phyloP scores from a whole-genome alignment of 2,329 filamentous ascomycete species.

The Blastomyces gilchristii region DNA sequence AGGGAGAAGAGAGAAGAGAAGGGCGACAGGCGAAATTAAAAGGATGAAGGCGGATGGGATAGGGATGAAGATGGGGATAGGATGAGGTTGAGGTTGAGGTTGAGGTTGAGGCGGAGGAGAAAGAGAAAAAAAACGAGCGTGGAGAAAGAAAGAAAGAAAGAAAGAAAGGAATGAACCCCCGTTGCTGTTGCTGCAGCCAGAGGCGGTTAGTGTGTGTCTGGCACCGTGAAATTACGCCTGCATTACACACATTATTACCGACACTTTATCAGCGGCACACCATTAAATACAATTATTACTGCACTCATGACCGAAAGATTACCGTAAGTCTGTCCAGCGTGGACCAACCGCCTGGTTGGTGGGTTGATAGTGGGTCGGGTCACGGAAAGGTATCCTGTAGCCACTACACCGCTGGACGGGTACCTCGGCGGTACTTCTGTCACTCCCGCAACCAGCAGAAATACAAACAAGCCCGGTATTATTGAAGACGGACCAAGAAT shows the following conservation, averaged over 20 bases:
- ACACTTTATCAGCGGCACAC: too few species aligned
- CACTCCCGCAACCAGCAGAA: too few species aligned
- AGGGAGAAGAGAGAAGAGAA: conserved; percentile 14
- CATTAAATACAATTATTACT: too few species aligned
- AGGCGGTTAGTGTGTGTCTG: too few species aligned
- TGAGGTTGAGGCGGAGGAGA: background rate
- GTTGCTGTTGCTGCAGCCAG: too few species aligned
- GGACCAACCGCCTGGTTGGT: background rate
- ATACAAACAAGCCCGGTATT: too few species aligned
- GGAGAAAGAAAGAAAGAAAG: too few species aligned
- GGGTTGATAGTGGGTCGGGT: background rate
- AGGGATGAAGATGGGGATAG: background rate
- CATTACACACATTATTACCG: too few species aligned
- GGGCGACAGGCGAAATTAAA: background rate
- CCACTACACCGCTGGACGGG: background rate
- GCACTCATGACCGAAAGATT: background rate
- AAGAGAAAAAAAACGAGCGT: background rate
- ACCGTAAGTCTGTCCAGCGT: background rate
- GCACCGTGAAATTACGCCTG: too few species aligned
- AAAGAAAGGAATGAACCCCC: too few species aligned
- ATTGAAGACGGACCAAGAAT: too few species aligned
- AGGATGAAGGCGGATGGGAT: background rate
- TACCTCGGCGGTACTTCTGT: background rate
- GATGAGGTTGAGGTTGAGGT: too few species aligned
- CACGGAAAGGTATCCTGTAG: background rate